Base-by-base conservation (phyloP, 345 rosid genomes). In the Pistacia atlantica region DNA sequence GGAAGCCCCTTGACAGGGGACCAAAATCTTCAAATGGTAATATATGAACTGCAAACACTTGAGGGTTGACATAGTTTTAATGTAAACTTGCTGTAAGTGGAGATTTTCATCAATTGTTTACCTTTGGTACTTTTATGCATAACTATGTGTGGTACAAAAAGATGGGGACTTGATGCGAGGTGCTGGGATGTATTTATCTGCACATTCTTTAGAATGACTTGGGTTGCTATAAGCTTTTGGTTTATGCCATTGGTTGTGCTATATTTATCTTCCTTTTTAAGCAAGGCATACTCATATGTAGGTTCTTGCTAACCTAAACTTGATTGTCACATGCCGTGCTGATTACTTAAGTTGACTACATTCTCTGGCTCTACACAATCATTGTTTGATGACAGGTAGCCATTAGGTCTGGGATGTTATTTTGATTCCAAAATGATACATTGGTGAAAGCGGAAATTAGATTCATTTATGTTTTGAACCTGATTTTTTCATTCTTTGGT, bases 371-470 rank as follows among this genome's bases (percentile, higher is more conserved):
- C 11, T 38, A 3, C 54, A 18, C 8, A n/a, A 25, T 65, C 20
- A 49, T 69, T 28, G 4, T 37, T 69, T 69, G 56, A 28, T 49
- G 20, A 52, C 72, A 51, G 72, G 72, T 49, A 69, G 16, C 57
- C 11, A 25, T 67, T 48, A 9, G 57, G 54, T 22, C n/a, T 20
- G n/a, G 33, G 54, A 2, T 37, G 25, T 10, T 58, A n/a, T 3
- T n/a, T 22, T 20, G 62, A 20, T 58, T 57, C 38, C 11, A 14
- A 20, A 71, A 12, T 2, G 14, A 38, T 16, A 20, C 9, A 7
- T 42, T 2, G 8, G 52, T 8, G 25, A 71, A 42, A 20, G 17
- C 49, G 16, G 9, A 13, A 16, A 20, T 13, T 45, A 8, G 18
- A 54, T 55, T 16, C 60, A 17, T 70, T 28, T 28, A 55, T 55